A percentile compares a stretch with the other conserved stretches of the same genome.
Conservation (phyloP, 1,284 basidiomycete species). For the Cryptococcus maquisensis region DNA sequence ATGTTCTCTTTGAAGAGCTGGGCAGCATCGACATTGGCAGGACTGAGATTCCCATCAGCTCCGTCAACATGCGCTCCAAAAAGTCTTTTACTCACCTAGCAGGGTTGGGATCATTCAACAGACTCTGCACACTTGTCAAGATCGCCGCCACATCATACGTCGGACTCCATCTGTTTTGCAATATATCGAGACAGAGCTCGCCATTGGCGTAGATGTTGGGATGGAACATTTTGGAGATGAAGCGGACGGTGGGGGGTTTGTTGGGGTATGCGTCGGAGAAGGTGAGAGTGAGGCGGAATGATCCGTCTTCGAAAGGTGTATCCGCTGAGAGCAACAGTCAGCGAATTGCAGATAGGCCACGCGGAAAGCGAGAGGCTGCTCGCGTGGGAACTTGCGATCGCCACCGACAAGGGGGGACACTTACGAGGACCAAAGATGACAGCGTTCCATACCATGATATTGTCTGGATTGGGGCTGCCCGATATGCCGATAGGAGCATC, state of each 20-base stretch:
- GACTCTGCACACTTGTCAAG: slow-evolving; percentile 88
- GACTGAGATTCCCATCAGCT: slow-evolving; percentile 54
- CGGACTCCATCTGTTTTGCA: slow-evolving; percentile 97
- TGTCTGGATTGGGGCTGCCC: slow-evolving; percentile 93
- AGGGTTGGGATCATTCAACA: slow-evolving; percentile 96
- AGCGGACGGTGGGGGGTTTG: slow-evolving; percentile 95
- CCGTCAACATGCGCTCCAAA: not conserved
- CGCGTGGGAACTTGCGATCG: not conserved
- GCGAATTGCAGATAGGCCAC: not conserved
- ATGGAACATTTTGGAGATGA: slow-evolving; percentile 97
- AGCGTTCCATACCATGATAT: slow-evolving; percentile 99
- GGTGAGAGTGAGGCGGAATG: slow-evolving; percentile 90
- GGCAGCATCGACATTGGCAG: slow-evolving; percentile 96
- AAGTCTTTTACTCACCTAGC: slow-evolving; percentile 56
- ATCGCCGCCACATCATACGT: slow-evolving; percentile 99
- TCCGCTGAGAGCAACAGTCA: slow-evolving; percentile 61
- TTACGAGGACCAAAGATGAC: slow-evolving; percentile 96
- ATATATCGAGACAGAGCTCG: slow-evolving; percentile 93
- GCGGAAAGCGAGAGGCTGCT: not conserved
- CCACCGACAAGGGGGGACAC: slow-evolving; percentile 30
- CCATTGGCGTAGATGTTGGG: slow-evolving; percentile 98
- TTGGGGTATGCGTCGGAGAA: slow-evolving; percentile 98
- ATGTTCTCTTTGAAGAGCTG: slow-evolving; percentile 95
- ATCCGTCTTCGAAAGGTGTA: slow-evolving; percentile 97
- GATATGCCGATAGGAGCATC: slow-evolving; percentile 95